phyloP scores from a whole-genome alignment of 257 asterid genomes.

The Solanum infundibuliforme region DNA sequence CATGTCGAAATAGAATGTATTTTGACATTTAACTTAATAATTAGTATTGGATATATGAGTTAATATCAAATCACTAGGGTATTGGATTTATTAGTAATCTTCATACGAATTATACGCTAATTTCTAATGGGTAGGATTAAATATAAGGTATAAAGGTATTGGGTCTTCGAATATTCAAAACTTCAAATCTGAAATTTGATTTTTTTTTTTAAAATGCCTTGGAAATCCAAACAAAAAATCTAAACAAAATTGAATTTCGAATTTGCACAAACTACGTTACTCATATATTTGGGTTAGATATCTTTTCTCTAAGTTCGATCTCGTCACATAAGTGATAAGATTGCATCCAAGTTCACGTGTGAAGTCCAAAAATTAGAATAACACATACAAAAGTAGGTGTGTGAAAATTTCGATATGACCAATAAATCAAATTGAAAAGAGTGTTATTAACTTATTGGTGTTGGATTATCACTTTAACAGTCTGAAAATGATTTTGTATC shows the following conservation, averaged over 20 bases:
- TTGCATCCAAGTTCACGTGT: not conserved
- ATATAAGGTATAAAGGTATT: not conserved
- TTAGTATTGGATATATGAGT: not conserved
- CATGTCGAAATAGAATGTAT: not conserved
- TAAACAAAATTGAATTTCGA: not conserved
- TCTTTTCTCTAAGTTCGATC: not conserved
- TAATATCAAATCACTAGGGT: not conserved
- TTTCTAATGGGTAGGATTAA: not conserved
- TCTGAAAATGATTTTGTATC: not conserved
- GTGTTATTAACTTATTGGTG: not conserved
- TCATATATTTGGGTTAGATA: not conserved
- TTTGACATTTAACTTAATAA: not conserved
- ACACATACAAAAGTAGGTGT: not conserved
- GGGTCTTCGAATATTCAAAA: not conserved
- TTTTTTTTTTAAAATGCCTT: not conserved
- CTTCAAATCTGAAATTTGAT: not conserved
- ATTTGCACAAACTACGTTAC: not conserved
- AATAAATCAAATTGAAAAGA: not conserved
- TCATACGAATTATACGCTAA: not conserved
- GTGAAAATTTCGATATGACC: not conserved
- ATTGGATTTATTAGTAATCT: not conserved
- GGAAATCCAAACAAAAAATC: not conserved
- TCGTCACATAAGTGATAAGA: not conserved
- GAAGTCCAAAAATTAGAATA: not conserved
- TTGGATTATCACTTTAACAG: not conserved